phyloP scores from a whole-genome alignment of 306 rosid genomes.

The Citrullus mucosospermus region DNA sequence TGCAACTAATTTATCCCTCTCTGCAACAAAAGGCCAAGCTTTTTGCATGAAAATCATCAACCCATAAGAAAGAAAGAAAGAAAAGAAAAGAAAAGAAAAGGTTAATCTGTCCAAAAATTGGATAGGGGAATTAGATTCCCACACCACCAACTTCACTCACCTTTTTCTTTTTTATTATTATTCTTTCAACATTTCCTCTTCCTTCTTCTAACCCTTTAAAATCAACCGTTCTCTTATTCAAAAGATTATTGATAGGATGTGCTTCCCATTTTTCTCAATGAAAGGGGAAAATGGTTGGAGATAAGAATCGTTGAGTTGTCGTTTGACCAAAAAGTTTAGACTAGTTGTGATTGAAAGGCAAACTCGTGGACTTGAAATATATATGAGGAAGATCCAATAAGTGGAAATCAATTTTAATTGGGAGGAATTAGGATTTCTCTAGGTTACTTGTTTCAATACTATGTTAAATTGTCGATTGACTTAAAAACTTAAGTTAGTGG shows the following conservation, averaged over 20 bases:
- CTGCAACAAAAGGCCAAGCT: not conserved
- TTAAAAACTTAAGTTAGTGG: too few species aligned
- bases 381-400: too few species aligned
- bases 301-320: too few species aligned
- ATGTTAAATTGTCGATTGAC: too few species aligned
- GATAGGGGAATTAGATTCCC: slow-evolving; percentile 24
- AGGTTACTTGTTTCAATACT: too few species aligned
- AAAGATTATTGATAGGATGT: not conserved
- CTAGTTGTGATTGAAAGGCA: too few species aligned
- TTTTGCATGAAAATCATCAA: slow-evolving; percentile 12
- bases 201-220: not conserved
- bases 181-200: not conserved
- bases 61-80: not conserved
- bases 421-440: too few species aligned
- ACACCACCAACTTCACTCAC: slow-evolving; percentile 3
- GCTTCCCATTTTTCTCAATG: not conserved
- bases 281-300: too few species aligned
- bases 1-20: slow-evolving; percentile 4
- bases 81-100: not conserved
- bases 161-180: not conserved
- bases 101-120: not conserved
- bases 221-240: not conserved
- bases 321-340: too few species aligned
- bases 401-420: too few species aligned
- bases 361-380: too few species aligned